phyloP scores from a whole-genome alignment of 441 rosid genomes.

The Sinapis alba region DNA sequence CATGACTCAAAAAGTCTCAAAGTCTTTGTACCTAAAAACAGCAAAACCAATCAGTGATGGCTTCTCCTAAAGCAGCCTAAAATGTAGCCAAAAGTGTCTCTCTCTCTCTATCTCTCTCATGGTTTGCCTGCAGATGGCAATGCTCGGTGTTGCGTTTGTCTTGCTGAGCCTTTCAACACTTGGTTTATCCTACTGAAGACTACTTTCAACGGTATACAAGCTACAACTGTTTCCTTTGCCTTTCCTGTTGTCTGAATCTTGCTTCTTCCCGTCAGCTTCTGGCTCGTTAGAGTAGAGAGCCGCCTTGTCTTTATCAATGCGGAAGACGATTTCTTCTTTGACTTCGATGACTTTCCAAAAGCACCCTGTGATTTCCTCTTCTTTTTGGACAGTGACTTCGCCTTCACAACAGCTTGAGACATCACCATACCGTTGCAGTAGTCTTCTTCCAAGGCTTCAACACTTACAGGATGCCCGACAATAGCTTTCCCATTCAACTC shows the following conservation, averaged over 20 bases:
- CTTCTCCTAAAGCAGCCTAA: slow-evolving; percentile 1
- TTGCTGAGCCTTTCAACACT: slow-evolving; percentile 74
- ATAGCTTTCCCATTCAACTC: slow-evolving; percentile 84
- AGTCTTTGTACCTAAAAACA: slow-evolving; percentile 10
- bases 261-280: slow-evolving; percentile 43
- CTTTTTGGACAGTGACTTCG: slow-evolving; percentile 38
- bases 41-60: slow-evolving; percentile 16
- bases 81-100: background rate
- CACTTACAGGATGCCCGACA: slow-evolving; percentile 79
- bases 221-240: slow-evolving; percentile 61
- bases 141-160: slow-evolving; percentile 50
- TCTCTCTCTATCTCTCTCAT: slow-evolving; percentile 18
- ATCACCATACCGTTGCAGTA: slow-evolving; percentile 39
- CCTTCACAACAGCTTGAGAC: slow-evolving; percentile 32
- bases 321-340: slow-evolving; percentile 53
- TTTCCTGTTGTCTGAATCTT: slow-evolving; percentile 55
- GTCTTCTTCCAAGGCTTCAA: slow-evolving; percentile 58
- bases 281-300: slow-evolving; percentile 76
- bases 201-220: slow-evolving; percentile 86
- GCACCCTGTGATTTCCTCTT: slow-evolving; percentile 40
- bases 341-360: slow-evolving; percentile 46
- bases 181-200: slow-evolving; percentile 90
- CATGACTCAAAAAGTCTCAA: background rate
- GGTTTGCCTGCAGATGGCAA: slow-evolving; percentile 42
- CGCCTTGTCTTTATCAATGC: slow-evolving; percentile 72